Evolutionary conservation across 2,329 filamentous ascomycete species (phyloP), one percentile per base, ranked within the genome.

Genomic region (Neonectria coccinea): DNA sequence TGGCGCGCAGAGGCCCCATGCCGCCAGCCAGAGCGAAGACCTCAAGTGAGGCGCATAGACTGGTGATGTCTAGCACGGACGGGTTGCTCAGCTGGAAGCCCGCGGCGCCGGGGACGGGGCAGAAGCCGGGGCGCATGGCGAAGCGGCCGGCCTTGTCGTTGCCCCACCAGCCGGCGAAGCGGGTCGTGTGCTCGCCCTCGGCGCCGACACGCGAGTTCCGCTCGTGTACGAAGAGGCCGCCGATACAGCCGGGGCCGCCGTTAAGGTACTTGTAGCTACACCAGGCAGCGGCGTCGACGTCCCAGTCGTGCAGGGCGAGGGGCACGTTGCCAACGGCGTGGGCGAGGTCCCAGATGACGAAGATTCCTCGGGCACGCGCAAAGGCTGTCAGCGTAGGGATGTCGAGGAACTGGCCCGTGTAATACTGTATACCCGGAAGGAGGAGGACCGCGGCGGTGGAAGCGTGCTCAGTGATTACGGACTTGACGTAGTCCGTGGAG

Each of bases 201-300:
- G 79, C 75, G 31, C 72, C 74, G 16, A 91, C 87, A 12, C 76
- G 76, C 14, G 89, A 86, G 75, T 95, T 91, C 29, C 82, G 83
- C 71, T 92, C 86, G 75, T 96, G 92, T 25, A 97, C 90, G 73
- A 94, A 97, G 1, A 91, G 80, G 0, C 90, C 92, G 8, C 88
- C 92, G 67, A 94, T 95, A 12, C 88, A 86, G 5, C 93, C 93
- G 0, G 93, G 92, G 0, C 93, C 93, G 50, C 89, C 87, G 75
- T 95, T 96, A 73, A 96, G 84, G 79, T 97, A 97, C 79, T 97
- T 97, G 82, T 96, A 97, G 52, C 88, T 93, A 77, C 93, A 97
- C 93, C 93, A 97, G 29, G 86, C 91, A 14, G 93, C 92, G 72
- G 95, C 95, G 77, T 97, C 93, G 50, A 95, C 92, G 67, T 91